Evolutionary conservation across 495 filamentous ascomycete genomes (phyloP), one percentile per base, ranked within the genome.

Genomic region (Arthonia radiata): DNA sequence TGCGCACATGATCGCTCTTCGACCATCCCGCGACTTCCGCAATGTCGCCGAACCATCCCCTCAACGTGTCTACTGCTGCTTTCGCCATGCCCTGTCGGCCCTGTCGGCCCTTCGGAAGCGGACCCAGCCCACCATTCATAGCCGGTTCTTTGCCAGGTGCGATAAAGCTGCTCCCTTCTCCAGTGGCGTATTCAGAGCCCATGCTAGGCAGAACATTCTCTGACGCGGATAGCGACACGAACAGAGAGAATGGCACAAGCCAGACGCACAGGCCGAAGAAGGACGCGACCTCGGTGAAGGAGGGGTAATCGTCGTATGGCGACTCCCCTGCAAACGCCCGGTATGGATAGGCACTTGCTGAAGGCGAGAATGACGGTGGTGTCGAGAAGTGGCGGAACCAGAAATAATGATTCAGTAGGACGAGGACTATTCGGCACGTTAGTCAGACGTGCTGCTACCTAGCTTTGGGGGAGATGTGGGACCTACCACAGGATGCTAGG

Each of bases 231-330:
- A 97, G 52, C 29, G 71, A 80, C 16, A 97, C 83, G 40, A 97
- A 97, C 18, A 97, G 60, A 15, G 82, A 69, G 47, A 97, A 97
- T 0, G 86, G 86, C 2, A 93, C 74, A 8, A 97, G 59, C 86
- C 86, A 97, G 9, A 97, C 79, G 43, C 79, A 92, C 5, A 97
- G 56, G 3, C 86, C 86, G 40, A 97, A 97, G 45, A 83, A 97
- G 1, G 78, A 83, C 0, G 83, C 80, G 22, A 97, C 80, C 47
- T 94, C 80, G 6, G 81, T 82, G 48, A 97, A 97, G 18, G 64
- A 70, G 2, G 86, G 86, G 29, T 79, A 50, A 21, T 62, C 48
- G 38, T 66, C 60, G 46, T 71, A 66, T 1, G 34, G 25, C 15
- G 31, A 31, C 19, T 28, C 23, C 31, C 36, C 30, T 32, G 64